A percentile compares a stretch with the other conserved stretches of the same genome.
These are phyloP conservation scores for Fusarium euwallaceae DNA, from an alignment of 2,329 filamentous ascomycete genomes.

Conservation along the genomic window DNA sequence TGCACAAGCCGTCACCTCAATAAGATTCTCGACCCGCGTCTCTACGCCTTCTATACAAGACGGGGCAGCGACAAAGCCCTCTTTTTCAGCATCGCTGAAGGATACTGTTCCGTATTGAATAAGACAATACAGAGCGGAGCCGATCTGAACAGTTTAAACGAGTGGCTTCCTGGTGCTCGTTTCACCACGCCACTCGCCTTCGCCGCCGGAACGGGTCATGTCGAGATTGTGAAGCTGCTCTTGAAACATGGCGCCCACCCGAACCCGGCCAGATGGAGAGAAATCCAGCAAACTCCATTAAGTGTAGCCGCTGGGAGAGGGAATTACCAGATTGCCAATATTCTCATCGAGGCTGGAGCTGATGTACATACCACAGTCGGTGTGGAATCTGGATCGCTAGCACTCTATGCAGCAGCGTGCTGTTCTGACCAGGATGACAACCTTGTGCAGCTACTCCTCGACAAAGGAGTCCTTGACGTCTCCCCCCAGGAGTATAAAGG, in stretches of 20 bases:
- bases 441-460: slow-evolving; percentile 5
- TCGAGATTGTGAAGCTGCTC: background rate
- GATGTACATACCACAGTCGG: background rate
- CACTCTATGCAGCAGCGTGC: background rate
- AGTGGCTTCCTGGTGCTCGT: background rate
- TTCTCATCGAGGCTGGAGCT: background rate
- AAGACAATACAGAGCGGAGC: background rate
- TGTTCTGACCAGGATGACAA: background rate
- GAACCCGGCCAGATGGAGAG: background rate
- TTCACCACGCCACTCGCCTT: background rate
- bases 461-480: background rate
- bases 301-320: background rate
- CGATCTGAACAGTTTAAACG: background rate
- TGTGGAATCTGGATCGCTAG: background rate
- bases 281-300: background rate
- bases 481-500: background rate
- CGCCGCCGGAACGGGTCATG: background rate
- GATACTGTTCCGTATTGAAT: background rate
- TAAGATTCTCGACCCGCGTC: background rate
- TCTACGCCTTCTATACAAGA: slow-evolving; percentile 1
- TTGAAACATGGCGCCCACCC: background rate
- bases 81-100: background rate
- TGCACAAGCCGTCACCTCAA: background rate
- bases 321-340: background rate
- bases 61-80: background rate